Conservation (phyloP, 768 basidiomycete species). For the Guyanaporus albipodus region DNA sequence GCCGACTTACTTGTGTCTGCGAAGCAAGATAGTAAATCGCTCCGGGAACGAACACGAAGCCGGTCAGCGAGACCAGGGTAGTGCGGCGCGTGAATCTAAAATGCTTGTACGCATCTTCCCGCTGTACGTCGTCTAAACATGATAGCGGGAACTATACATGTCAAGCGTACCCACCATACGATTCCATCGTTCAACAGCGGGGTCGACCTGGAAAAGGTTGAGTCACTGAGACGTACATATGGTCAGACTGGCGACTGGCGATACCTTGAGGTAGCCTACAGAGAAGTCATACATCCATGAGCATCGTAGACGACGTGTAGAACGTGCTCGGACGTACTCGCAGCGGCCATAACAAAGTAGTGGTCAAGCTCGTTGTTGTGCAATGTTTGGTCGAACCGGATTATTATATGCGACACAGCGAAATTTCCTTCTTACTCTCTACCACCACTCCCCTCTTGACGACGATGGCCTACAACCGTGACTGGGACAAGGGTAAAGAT, state of each 20-base stretch:
- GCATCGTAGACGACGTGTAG: background rate
- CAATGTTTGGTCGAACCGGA: constrained; percentile 24
- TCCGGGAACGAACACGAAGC: constrained; percentile 62
- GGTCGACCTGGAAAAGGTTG: constrained; percentile 37
- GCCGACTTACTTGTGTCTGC: constrained; percentile 34
- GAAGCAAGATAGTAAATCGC: constrained; percentile 45
- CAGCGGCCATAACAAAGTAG: constrained; percentile 55
- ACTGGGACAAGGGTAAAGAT: constrained; percentile 84
- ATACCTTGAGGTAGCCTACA: constrained; percentile 58
- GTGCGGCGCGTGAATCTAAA: constrained; percentile 77
- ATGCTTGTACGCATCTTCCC: constrained; percentile 78
- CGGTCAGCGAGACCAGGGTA: constrained; percentile 56
- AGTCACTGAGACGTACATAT: background rate
- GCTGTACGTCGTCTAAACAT: constrained; percentile 38
- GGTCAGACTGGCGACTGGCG: background rate
- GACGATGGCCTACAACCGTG: constrained; percentile 71
- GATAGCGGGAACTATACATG: background rate
- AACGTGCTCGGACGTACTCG: constrained; percentile 42
- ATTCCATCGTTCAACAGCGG: constrained; percentile 61
- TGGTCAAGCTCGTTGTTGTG: constrained; percentile 28
- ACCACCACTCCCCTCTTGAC: constrained; percentile 8
- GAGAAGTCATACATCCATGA: constrained; percentile 16
- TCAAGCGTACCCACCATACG: constrained; percentile 44
- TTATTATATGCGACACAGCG: background rate
- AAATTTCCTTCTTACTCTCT: constrained; percentile 23